Percentiles rank a stretch among this genome's conserved stretches.
Evolutionary conservation across 305 asterid genomes (phyloP).

Genomic region (Rubia peregrina): DNA sequence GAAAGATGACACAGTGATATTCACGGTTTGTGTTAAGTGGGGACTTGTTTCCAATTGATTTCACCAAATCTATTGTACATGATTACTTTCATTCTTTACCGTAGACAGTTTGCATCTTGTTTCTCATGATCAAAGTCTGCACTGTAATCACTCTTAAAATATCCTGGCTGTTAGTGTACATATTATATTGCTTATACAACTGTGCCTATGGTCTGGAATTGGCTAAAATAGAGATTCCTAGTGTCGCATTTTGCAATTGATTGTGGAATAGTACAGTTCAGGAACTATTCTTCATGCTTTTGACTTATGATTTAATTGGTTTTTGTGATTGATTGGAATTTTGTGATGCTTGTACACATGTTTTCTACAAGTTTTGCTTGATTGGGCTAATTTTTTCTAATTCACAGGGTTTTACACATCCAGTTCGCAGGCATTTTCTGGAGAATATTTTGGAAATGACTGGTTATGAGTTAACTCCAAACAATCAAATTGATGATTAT

Average conservation of each 20-base stretch:
- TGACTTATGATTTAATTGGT: constrained; percentile 6
- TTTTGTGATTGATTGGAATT: neutral
- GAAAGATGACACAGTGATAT: neutral
- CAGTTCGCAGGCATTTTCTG: constrained; percentile 70
- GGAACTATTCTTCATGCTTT: constrained; percentile 3
- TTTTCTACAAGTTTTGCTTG: constrained; percentile 13
- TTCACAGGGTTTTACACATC: constrained; percentile 83
- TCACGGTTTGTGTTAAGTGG: neutral
- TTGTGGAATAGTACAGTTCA: constrained; percentile 7
- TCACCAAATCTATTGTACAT: neutral
- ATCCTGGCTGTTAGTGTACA: neutral
- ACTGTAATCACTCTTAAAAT: neutral
- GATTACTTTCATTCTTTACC: neutral
- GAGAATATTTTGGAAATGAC: constrained; percentile 76
- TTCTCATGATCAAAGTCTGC: neutral
- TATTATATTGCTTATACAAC: neutral
- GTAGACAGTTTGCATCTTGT: neutral
- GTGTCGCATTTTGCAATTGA: neutral
- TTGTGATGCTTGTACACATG: neutral
- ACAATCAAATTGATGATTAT: constrained; percentile 89
- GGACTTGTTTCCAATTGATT: neutral
- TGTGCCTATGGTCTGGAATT: neutral
- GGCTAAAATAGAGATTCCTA: neutral
- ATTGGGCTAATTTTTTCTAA: constrained; percentile 10
- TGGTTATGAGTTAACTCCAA: constrained; percentile 62